Evolutionary conservation across 2,329 filamentous ascomycete genomes (phyloP).

Genomic region (Stachybotrys echinatus): DNA sequence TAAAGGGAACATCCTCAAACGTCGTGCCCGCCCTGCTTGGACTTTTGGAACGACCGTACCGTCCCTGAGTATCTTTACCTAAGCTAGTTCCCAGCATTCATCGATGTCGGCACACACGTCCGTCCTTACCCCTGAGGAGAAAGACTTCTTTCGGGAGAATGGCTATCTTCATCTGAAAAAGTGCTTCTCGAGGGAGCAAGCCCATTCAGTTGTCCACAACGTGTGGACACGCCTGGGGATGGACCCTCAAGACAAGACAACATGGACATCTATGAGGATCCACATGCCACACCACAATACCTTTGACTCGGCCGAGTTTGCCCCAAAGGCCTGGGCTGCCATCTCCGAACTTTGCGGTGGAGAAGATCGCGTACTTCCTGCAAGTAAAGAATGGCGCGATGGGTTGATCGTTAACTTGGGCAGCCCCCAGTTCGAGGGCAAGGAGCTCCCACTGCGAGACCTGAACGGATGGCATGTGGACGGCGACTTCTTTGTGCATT

Average conservation of each 20-base stretch:
- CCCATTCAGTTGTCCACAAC: conserved; percentile 24
- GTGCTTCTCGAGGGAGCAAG: conserved; percentile 32
- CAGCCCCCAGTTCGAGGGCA: conserved; percentile 43
- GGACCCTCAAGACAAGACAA: conserved; percentile 56
- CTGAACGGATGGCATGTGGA: conserved; percentile 62
- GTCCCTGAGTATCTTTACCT: too few relatives aligned
- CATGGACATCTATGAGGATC: conserved; percentile 56
- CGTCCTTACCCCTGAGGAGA: conserved; percentile 29
- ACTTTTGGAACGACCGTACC: too few relatives aligned
- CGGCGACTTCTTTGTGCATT: conserved; percentile 69
- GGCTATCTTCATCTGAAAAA: conserved; percentile 27
- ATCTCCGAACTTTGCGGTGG: conserved; percentile 64
- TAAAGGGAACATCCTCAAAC: too few relatives aligned
- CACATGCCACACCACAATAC: conserved; percentile 60
- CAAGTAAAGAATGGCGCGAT: conserved; percentile 57
- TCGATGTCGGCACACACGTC: not conserved
- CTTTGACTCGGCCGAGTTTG: conserved; percentile 49
- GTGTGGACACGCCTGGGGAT: conserved; percentile 64
- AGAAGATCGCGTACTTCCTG: conserved; percentile 44
- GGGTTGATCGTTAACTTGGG: conserved; percentile 67
- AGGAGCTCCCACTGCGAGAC: conserved; percentile 43
- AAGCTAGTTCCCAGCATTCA: too few relatives aligned
- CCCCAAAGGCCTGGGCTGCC: conserved; percentile 60
- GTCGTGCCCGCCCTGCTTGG: too few relatives aligned
- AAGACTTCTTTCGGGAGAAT: conserved; percentile 32